Conservation (phyloP, 2,329 filamentous ascomycete genomes). For the Zasmidium angulare region DNA sequence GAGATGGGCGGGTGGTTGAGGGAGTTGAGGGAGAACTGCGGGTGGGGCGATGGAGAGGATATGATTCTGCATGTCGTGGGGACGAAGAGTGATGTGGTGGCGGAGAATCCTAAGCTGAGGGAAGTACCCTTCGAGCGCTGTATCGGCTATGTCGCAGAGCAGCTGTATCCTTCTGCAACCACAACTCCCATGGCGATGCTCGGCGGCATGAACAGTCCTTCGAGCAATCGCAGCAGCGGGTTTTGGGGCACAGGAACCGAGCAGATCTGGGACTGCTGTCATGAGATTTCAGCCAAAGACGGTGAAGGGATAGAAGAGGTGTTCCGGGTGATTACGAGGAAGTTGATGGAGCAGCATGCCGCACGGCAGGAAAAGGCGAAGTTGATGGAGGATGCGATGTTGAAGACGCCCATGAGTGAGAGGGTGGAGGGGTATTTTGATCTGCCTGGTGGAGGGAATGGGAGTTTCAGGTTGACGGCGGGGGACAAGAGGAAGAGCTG, state of each 20-base stretch:
- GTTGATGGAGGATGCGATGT: slow-evolving; percentile 42
- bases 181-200: background rate
- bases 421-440: slow-evolving; percentile 50
- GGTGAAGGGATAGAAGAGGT: slow-evolving; percentile 97
- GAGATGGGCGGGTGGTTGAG: slow-evolving; percentile 89
- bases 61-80: slow-evolving; percentile 93
- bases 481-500: slow-evolving; percentile 67
- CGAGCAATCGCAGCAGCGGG: slow-evolving; percentile 61
- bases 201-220: slow-evolving; percentile 35
- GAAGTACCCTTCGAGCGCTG: slow-evolving; percentile 93
- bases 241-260: slow-evolving; percentile 86
- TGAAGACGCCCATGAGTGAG: slow-evolving; percentile 40
- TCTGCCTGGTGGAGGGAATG: slow-evolving; percentile 46
- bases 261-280: slow-evolving; percentile 93
- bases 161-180: slow-evolving; percentile 63
- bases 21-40: slow-evolving; percentile 39
- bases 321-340: slow-evolving; percentile 85
- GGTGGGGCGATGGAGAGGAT: slow-evolving; percentile 48
- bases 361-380: slow-evolving; percentile 54
- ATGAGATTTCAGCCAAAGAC: slow-evolving; percentile 92
- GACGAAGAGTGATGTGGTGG: slow-evolving; percentile 88
- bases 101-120: slow-evolving; percentile 73
- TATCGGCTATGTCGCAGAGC: slow-evolving; percentile 92
- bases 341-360: slow-evolving; percentile 72
- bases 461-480: slow-evolving; percentile 59